These are phyloP conservation scores for Diaporthe ampelina DNA, from an alignment of 2,329 filamentous ascomycete species.

Conservation along the genomic window DNA sequence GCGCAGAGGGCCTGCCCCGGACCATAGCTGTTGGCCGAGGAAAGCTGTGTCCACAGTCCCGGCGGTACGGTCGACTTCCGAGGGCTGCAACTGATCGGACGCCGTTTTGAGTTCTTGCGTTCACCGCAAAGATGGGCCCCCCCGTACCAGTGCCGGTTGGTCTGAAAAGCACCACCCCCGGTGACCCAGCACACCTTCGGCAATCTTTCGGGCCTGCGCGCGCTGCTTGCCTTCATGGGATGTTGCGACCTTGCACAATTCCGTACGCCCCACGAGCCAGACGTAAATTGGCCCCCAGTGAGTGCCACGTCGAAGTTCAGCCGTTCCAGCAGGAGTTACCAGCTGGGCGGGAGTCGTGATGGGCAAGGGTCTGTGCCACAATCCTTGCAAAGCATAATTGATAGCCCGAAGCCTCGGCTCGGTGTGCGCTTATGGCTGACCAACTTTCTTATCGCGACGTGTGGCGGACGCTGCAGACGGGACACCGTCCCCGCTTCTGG, in stretches of 20 bases:
- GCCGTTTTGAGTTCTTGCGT: conserved; percentile 30
- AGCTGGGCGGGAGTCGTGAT: conserved; percentile 29
- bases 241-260: conserved; percentile 18
- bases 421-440: conserved; percentile 29
- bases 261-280: background rate
- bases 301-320: conserved; percentile 12
- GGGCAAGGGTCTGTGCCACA: conserved; percentile 31
- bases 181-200: background rate
- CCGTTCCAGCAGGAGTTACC: conserved; percentile 27
- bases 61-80: conserved; percentile 34
- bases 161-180: conserved; percentile 4
- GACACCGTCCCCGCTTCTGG: conserved; percentile 25
- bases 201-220: conserved; percentile 1
- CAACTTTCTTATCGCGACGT: conserved; percentile 22
- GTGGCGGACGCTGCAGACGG: conserved; percentile 19
- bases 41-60: conserved; percentile 15
- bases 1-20: conserved; percentile 20
- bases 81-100: conserved; percentile 32
- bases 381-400: conserved; percentile 31
- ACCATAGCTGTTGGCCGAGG: background rate
- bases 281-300: background rate
- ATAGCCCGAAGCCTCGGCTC: conserved; percentile 19
- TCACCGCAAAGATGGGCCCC: conserved; percentile 34
- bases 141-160: conserved; percentile 10
- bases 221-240: conserved; percentile 20